Evolutionary conservation across 2,329 filamentous ascomycete species (phyloP).

Genomic region (Lasiodiplodia citricola): DNA sequence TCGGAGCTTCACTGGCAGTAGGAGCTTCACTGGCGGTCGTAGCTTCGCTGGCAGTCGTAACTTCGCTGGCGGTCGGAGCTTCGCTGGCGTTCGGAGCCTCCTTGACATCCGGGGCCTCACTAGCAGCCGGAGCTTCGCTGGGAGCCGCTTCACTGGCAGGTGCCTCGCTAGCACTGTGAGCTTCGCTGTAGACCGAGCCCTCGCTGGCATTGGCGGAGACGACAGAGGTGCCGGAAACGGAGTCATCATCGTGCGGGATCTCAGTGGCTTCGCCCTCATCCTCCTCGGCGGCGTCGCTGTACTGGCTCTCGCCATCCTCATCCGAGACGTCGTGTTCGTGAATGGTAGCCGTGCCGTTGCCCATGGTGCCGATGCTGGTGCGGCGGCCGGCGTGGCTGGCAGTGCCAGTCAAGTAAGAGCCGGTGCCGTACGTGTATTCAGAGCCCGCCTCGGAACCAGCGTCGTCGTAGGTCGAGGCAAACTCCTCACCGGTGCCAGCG

Average conservation of each 20-base stretch:
- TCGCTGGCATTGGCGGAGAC: conserved; percentile 3
- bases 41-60: background rate
- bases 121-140: background rate
- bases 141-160: background rate
- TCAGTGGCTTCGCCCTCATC: conserved; percentile 30
- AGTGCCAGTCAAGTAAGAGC: conserved; percentile 55
- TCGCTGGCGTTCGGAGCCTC: background rate
- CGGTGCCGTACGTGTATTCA: conserved; percentile 54
- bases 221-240: conserved; percentile 10
- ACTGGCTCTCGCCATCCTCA: conserved; percentile 30
- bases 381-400: conserved; percentile 54
- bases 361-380: conserved; percentile 46
- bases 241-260: conserved; percentile 25
- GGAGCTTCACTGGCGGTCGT: background rate
- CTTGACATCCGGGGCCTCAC: background rate
- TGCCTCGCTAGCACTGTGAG: background rate
- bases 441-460: conserved; percentile 46
- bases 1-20: background rate
- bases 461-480: conserved; percentile 54
- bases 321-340: conserved; percentile 30
- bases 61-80: background rate
- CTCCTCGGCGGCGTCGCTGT: conserved; percentile 7
- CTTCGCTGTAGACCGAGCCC: background rate
- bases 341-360: background rate
- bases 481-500: conserved; percentile 50